Evolutionary conservation across 2,329 filamentous ascomycete species (phyloP), one percentile per base, ranked within the genome.

Genomic region (Blastomyces percursus): DNA sequence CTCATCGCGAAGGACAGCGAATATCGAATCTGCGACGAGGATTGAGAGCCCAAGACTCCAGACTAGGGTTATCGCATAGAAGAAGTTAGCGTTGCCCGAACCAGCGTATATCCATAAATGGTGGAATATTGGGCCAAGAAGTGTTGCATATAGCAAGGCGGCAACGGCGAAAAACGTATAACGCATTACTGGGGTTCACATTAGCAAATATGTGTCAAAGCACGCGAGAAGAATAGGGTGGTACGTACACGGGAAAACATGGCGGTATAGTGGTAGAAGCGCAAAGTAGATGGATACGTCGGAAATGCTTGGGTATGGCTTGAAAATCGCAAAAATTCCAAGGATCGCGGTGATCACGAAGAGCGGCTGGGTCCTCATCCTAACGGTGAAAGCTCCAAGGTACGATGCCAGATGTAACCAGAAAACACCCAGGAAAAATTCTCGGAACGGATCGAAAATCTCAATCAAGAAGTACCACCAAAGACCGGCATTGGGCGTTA

Each of bases 381-480:
- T 88, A 62, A 96, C 82, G 14, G 88, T 91, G 51, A 99, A 79
- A 0, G 90, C 93, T 19, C 88, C 89, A 44, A 96, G 90, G 75
- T 99, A 99, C 48, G 89, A 88, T 0, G 89, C 86, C 63, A 97
- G 85, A 73, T 99, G 94, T 64, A 99, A 83, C 91, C 95, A 97
- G 78, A 99, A 99, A 58, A 99, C 92, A 61, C 90, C 94, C 2
- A 99, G 84, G 81, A 97, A 99, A 81, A 99, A 99, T 69, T 89
- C 87, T 48, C 94, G 85, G 82, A 99, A 99, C 0, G 92, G 93
- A 77, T 99, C 94, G 74, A 99, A 99, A 86, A 99, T 99, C 73
- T 99, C 93, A 68, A 95, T 96, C 73, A 99, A 97, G 78, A 99
- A 99, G 77, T 99, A 99, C 94, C 94, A 99, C 94, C 94, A 99